Conservation (phyloP, 2,329 filamentous ascomycete species). For the Fusarium armeniacum region DNA sequence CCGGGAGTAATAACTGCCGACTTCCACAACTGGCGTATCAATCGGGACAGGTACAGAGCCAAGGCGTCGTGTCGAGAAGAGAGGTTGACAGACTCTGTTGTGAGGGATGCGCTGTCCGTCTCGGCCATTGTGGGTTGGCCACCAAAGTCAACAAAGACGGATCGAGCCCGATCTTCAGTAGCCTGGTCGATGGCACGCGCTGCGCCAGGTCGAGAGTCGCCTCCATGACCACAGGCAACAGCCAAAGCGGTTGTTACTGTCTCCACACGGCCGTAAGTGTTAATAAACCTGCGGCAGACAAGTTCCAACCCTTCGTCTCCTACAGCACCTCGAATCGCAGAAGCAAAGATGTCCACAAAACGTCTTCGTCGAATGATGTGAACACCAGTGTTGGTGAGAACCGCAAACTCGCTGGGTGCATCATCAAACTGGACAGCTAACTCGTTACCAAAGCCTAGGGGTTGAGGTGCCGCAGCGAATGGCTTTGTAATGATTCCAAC, state of each 20-base stretch:
- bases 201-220: constrained; percentile 78
- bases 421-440: constrained; percentile 95
- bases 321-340: constrained; percentile 78
- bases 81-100: constrained; percentile 85
- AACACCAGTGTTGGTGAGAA: constrained; percentile 91
- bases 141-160: constrained; percentile 92
- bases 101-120: constrained; percentile 76
- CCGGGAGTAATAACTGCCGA: constrained; percentile 75
- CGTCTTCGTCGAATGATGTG: constrained; percentile 87
- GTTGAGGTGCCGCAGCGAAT: constrained; percentile 76
- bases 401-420: constrained; percentile 83
- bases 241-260: constrained; percentile 91
- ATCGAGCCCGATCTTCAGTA: constrained; percentile 86
- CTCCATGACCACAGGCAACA: constrained; percentile 93
- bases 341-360: constrained; percentile 92
- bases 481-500: constrained; percentile 82
- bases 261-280: constrained; percentile 88
- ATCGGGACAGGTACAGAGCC: constrained; percentile 85
- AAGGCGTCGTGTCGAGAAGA: constrained; percentile 92
- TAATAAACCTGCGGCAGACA: constrained; percentile 86
- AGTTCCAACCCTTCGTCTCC: constrained; percentile 85
- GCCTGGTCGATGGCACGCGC: constrained; percentile 85
- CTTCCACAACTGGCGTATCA: constrained; percentile 93
- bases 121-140: constrained; percentile 89
- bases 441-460: constrained; percentile 92